phyloP scores from a whole-genome alignment of 2,329 filamentous ascomycete genomes.

The Bipolaris oryzae region DNA sequence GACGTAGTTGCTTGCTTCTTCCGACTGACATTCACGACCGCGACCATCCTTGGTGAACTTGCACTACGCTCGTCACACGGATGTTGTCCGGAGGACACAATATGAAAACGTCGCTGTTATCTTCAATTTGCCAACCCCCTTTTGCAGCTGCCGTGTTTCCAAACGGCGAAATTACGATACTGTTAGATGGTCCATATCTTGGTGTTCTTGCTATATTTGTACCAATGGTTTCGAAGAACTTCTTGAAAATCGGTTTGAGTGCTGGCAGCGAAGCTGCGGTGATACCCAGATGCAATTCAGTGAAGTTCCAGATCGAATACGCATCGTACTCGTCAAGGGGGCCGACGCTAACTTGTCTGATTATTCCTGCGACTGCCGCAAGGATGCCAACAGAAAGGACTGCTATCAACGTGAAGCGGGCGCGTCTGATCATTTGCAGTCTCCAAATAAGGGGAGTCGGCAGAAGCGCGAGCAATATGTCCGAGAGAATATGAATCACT shows the following conservation, averaged over 20 bases:
- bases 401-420: slow-evolving; percentile 48
- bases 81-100: not conserved
- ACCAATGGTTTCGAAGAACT: slow-evolving; percentile 30
- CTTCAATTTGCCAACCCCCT: not conserved
- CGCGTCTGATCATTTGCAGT: slow-evolving; percentile 52
- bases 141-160: not conserved
- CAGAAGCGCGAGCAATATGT: slow-evolving; percentile 50
- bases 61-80: not conserved
- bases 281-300: slow-evolving; percentile 55
- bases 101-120: not conserved
- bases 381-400: slow-evolving; percentile 51
- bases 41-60: not conserved
- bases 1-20: not conserved
- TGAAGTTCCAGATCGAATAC: slow-evolving; percentile 55
- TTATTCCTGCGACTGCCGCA: slow-evolving; percentile 52
- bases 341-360: slow-evolving; percentile 52
- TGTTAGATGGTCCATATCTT: not conserved
- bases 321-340: slow-evolving; percentile 28
- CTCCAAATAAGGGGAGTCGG: slow-evolving; percentile 53
- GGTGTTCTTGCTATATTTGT: not conserved
- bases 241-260: slow-evolving; percentile 41
- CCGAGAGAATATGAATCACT: slow-evolving; percentile 50
- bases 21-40: not conserved
- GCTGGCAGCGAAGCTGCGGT: slow-evolving; percentile 52
- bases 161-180: not conserved